Evolutionary conservation across 78 protist species (phyloP).

Genomic region (Emiliania huxleyi): DNA sequence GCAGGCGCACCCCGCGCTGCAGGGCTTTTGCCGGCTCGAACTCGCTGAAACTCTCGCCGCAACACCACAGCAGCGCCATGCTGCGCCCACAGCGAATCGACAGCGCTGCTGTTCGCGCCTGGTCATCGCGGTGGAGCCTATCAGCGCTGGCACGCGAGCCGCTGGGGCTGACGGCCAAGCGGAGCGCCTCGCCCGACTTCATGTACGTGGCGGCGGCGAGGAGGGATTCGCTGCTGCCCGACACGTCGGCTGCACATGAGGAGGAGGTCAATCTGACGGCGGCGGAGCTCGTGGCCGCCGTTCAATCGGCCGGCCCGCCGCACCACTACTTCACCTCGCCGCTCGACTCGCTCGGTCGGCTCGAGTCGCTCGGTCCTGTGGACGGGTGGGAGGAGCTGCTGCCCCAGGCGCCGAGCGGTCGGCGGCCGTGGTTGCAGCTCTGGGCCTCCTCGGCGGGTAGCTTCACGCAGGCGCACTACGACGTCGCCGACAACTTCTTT

Average conservation of each 20-base stretch:
- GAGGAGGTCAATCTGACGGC: background rate
- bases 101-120: too few relatives aligned
- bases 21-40: too few relatives aligned
- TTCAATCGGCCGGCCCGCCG: background rate
- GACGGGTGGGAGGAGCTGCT: background rate
- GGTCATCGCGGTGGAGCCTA: too few relatives aligned
- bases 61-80: too few relatives aligned
- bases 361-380: background rate
- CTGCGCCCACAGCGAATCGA: too few relatives aligned
- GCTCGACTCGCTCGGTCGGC: background rate
- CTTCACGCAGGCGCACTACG: background rate
- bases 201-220: background rate
- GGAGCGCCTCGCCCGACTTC: background rate
- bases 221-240: background rate
- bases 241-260: background rate
- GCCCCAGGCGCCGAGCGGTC: background rate
- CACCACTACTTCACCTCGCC: background rate
- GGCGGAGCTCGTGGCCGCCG: background rate
- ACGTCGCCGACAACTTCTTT: background rate
- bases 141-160: too few relatives aligned
- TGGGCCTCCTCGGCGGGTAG: background rate
- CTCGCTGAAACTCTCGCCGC: too few relatives aligned
- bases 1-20: too few relatives aligned
- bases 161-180: too few relatives aligned
- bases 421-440: background rate